phyloP scores from a whole-genome alignment of 768 basidiomycete genomes.

The Candolleomyces eurysporus region DNA sequence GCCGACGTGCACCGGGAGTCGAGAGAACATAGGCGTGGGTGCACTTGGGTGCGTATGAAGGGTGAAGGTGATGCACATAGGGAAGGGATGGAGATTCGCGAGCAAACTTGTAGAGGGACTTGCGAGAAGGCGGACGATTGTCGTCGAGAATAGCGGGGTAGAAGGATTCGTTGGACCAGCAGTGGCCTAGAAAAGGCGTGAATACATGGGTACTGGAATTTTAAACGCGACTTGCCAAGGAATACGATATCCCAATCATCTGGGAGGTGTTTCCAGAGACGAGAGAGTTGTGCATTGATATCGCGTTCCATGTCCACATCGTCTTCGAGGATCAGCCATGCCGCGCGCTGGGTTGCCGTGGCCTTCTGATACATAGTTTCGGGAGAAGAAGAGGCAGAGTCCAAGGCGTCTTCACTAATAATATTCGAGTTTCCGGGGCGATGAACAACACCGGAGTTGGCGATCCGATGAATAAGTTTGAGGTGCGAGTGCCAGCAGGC shows the following conservation, averaged over 20 bases:
- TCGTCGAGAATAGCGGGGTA: slow-evolving; percentile 32
- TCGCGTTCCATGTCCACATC: slow-evolving; percentile 78
- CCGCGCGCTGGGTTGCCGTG: slow-evolving; percentile 16
- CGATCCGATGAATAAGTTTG: slow-evolving; percentile 45
- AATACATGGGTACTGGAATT: background rate
- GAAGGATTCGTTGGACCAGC: slow-evolving; percentile 70
- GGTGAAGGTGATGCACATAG: slow-evolving; percentile 39
- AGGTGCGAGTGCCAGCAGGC: slow-evolving; percentile 76
- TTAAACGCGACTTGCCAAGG: slow-evolving; percentile 43
- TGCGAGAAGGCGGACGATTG: background rate
- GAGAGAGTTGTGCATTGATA: slow-evolving; percentile 36
- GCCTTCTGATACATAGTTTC: slow-evolving; percentile 6
- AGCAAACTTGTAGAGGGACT: slow-evolving; percentile 5
- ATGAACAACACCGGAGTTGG: slow-evolving; percentile 12
- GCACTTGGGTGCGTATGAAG: slow-evolving; percentile 62
- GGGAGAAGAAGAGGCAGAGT: background rate
- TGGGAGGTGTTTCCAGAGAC: slow-evolving; percentile 56
- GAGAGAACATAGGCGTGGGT: slow-evolving; percentile 74
- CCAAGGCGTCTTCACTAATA: too few species aligned
- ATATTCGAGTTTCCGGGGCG: too few species aligned
- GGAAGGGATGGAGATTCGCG: background rate
- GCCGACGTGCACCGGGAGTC: slow-evolving; percentile 53
- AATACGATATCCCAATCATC: slow-evolving; percentile 71
- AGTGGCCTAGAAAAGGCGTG: slow-evolving; percentile 54
- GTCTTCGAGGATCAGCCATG: slow-evolving; percentile 63